Evolutionary conservation across 345 rosid species (phyloP), one percentile per base, ranked within the genome.

Genomic region (Rhodamnia rubescens): DNA sequence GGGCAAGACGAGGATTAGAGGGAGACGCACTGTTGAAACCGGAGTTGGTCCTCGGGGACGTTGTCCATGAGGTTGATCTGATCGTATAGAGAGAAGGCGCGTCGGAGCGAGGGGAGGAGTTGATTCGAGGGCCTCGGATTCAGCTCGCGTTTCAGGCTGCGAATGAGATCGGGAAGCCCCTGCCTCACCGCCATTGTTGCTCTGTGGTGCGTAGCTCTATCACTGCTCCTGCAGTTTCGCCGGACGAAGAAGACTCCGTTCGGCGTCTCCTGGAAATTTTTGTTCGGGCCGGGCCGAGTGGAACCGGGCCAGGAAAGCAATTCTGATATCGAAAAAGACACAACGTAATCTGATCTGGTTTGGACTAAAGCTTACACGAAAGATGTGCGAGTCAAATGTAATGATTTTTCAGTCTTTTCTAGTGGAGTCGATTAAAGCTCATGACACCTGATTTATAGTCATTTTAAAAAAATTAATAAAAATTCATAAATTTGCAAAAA

Each of bases 1-100:
- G 52, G 52, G 52, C 52, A 50, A 50, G 52, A 50, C 14, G 75
- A 64, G 22, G 75, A 18, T 32, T 0, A 29, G 75, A 64, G 75
- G 75, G 42, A 29, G 42, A 64, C 82, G 64, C 14, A 86, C 98
- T 92, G 91, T 89, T 94, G 97, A 85, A 96, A 96, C 44, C 98
- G 98, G 75, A 96, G 98, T 86, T 94, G 99, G 88, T 96, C 98
- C 27, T 95, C 95, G 11, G 98, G 98, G 84, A 92, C 95, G 85
- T 93, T 93, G 85, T 95, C 97, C 82, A 95, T 95, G 88, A 96
- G 93, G 91, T 96, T 95, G 91, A 96, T 94, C 93, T 96, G 98
- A 87, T 96, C 98, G 83, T 96, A 96, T 36, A 95, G 96, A 88
- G 99, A 96, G 86, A 96, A 95, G 81, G 98, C 97, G 84, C 98